phyloP scores from a whole-genome alignment of 2,329 filamentous ascomycete genomes.

The Colletotrichum cuscutae region DNA sequence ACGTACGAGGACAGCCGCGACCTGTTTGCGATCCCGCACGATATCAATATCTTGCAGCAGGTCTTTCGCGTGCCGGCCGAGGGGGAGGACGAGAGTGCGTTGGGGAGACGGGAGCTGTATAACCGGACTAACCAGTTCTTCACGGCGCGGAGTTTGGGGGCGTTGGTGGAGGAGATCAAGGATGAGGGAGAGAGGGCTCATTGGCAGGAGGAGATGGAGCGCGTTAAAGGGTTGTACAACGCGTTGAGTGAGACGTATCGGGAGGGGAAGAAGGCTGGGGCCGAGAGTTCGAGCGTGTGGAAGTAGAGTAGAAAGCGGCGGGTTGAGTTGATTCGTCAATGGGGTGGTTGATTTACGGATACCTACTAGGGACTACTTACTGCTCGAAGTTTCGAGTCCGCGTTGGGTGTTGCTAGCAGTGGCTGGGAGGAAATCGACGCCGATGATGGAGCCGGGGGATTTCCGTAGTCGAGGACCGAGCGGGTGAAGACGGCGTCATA shows the following conservation, averaged over 20 bases:
- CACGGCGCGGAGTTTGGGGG: conserved; percentile 51
- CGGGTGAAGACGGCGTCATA: neutral
- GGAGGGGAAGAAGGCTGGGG: conserved; percentile 54
- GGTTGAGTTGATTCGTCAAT: neutral
- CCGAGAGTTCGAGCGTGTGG: conserved; percentile 59
- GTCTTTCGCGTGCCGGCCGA: conserved; percentile 61
- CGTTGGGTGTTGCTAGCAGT: neutral
- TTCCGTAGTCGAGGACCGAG: neutral
- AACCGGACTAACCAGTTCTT: conserved; percentile 69
- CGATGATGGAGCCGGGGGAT: conserved; percentile 2
- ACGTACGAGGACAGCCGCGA: conserved; percentile 69
- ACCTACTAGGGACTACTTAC: neutral
- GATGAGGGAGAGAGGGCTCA: conserved; percentile 45
- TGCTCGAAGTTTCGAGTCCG: neutral
- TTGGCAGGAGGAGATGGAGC: conserved; percentile 53
- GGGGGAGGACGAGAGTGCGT: conserved; percentile 48
- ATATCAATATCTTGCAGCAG: conserved; percentile 66
- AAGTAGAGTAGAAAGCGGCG: conserved; percentile 44
- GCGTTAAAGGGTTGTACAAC: conserved; percentile 61
- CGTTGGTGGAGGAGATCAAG: conserved; percentile 50
- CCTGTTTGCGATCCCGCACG: conserved; percentile 65
- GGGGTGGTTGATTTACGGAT: neutral
- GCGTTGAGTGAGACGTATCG: conserved; percentile 60
- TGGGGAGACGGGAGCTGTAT: conserved; percentile 57
- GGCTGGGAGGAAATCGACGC: conserved; percentile 16